A percentile compares a stretch with the other conserved stretches of the same genome.
Conservation (phyloP, 1,284 basidiomycete genomes). For the Tilletia setariae region DNA sequence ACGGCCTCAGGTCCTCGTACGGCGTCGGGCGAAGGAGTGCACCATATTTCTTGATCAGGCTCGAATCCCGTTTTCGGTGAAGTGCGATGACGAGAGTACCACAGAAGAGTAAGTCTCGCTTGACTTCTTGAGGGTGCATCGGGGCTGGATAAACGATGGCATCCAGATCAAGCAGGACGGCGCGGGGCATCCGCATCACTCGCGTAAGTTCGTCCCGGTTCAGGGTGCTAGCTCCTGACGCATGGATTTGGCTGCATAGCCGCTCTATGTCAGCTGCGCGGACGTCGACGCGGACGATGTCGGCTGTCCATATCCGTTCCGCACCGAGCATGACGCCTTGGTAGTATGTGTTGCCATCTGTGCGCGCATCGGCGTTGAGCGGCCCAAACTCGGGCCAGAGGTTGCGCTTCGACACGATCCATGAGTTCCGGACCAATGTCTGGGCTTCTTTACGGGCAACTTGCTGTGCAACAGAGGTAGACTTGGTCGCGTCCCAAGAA, state of each 20-base stretch:
- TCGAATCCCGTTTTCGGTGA: background rate
- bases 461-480: background rate
- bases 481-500: background rate
- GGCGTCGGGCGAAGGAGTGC: background rate
- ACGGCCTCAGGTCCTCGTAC: background rate
- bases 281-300: conserved; percentile 37
- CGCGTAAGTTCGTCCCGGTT: background rate
- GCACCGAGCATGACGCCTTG: conserved; percentile 38
- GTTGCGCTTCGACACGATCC: background rate
- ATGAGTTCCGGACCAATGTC: background rate
- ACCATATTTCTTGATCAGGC: background rate
- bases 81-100: background rate
- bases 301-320: conserved; percentile 45
- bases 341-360: conserved; percentile 25
- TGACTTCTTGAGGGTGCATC: background rate
- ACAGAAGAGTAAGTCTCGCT: conserved; percentile 9
- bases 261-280: conserved; percentile 26
- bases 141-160: background rate
- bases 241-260: conserved; percentile 26
- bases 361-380: background rate
- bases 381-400: conserved; percentile 5
- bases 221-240: background rate
- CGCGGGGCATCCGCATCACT: background rate
- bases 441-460: background rate
- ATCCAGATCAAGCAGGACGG: conserved; percentile 1